Evolutionary conservation across 1,139 yeast species (phyloP), one percentile per base, ranked within the genome.

Genomic region (Saccharomyces hybrid): DNA sequence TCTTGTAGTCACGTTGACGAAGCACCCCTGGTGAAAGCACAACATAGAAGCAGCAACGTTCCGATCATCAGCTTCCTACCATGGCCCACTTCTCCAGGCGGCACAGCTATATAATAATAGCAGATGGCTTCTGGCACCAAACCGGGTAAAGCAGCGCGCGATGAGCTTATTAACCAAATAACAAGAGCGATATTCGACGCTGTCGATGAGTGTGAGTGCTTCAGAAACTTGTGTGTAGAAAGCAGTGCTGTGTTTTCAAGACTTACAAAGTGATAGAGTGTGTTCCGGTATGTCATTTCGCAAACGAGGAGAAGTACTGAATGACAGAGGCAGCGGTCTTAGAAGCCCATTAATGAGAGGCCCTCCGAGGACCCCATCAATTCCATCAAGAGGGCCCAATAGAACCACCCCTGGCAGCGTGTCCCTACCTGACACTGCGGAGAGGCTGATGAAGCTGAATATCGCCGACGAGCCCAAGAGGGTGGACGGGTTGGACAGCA

Each of bases 241-340:
- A 20, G 23, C 23, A 3, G 23, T 20, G 23, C 2, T 20, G 23
- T 20, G 23, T 20, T 20, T 20, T 2, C 23, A 20, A 20, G 23
- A 20, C 23, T 20, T 20, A 20, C 23, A 20, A 20, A 20, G 23
- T 20, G 23, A 20, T 20, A 20, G 2, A 2, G 23, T 20, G 23
- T 20, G 23, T 20, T 20, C 23, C 2, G 25, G 9, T 20, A 84
- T 85, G 90, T 84, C 90, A 3, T 85, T 85, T 62, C 79, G 89
- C 66, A 84, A 80, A 66, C 77, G 90, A 75, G 78, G 86, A 49
- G 90, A 85, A 51, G 77, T 83, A 11, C 50, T 67, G 34, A 64
- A 64, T n/a, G 61, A 61, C 6, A 57, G 63, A 13, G 56, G 54
- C 32, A 54, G 58, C 41, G 61, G 59, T 3, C 63, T 69, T 2